Conservation (phyloP, 345 rosid genomes). For the Dipteronia dyeriana region DNA sequence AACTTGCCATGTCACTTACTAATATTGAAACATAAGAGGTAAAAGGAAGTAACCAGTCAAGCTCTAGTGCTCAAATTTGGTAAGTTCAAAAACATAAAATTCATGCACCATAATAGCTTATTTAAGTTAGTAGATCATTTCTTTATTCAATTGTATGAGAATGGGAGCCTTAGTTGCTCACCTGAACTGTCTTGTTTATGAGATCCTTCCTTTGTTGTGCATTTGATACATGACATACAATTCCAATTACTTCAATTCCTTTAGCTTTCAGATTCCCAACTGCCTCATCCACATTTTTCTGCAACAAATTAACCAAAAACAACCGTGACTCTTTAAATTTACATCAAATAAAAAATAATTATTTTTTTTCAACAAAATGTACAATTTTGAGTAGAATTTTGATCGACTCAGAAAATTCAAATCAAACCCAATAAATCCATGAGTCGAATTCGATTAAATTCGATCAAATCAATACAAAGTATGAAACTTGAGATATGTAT, state of each 20-base stretch:
- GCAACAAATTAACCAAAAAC: conserved; percentile 18
- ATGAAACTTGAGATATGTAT: background rate
- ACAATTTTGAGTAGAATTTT: background rate
- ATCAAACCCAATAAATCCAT: background rate
- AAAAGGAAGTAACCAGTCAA: background rate
- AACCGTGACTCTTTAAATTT: background rate
- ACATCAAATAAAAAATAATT: background rate
- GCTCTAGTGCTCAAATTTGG: background rate
- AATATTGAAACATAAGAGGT: background rate
- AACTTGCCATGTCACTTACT: background rate
- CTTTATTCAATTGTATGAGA: background rate
- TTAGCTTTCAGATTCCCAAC: conserved; percentile 59
- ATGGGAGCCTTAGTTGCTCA: conserved; percentile 15
- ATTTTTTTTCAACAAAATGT: background rate
- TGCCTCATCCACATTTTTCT: conserved; percentile 89
- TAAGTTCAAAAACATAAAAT: background rate
- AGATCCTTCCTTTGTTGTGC: conserved; percentile 76
- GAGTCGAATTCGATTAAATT: background rate
- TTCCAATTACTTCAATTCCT: conserved; percentile 75
- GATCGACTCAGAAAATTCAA: background rate
- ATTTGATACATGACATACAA: conserved; percentile 88
- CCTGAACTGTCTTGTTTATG: conserved; percentile 66
- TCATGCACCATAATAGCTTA: background rate
- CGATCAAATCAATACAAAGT: background rate
- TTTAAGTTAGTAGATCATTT: background rate